Percentiles rank a stretch among this genome's conserved stretches.
Conservation (phyloP, 495 filamentous ascomycete species). For the Rhypophila decipiens region DNA sequence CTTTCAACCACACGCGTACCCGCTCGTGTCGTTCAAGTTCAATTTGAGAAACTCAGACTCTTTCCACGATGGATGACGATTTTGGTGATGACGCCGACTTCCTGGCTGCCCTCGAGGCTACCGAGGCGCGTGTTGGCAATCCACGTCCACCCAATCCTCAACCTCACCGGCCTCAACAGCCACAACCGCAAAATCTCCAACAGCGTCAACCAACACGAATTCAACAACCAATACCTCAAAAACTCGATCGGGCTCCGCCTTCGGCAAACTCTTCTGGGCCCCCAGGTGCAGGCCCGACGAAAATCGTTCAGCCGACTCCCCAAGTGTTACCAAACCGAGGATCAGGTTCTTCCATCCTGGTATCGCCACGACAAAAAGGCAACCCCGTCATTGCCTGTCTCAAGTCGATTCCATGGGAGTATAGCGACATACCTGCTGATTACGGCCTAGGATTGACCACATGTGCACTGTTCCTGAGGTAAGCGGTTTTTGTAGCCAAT, state of each 20-base stretch:
- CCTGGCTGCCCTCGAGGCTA: conserved; percentile 43
- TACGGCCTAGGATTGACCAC: conserved; percentile 84
- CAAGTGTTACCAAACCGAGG: conserved; percentile 66
- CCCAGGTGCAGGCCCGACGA: too few species aligned
- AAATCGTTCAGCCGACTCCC: conserved; percentile 80
- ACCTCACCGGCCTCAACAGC: conserved; percentile 3
- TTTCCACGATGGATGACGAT: conserved; percentile 45
- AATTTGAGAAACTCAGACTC: not conserved
- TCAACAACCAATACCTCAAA: conserved; percentile 39
- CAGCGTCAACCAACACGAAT: conserved; percentile 13
- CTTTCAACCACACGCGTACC: too few species aligned
- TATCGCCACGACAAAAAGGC: conserved; percentile 80
- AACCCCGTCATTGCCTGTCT: conserved; percentile 87
- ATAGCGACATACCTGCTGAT: conserved; percentile 88
- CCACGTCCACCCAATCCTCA: not conserved
- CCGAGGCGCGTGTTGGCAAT: not conserved
- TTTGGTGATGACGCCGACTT: conserved; percentile 57
- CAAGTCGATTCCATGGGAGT: conserved; percentile 87
- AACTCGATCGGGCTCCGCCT: conserved; percentile 36
- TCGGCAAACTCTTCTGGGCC: too few species aligned
- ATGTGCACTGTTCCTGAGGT: conserved; percentile 76
- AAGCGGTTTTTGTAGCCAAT: too few species aligned
- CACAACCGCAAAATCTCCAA: conserved; percentile 5
- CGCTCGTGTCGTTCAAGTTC: too few species aligned
- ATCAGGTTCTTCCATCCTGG: conserved; percentile 71